Evolutionary conservation across 2,329 filamentous ascomycete genomes (phyloP).

Genomic region (Claviceps sorghi): DNA sequence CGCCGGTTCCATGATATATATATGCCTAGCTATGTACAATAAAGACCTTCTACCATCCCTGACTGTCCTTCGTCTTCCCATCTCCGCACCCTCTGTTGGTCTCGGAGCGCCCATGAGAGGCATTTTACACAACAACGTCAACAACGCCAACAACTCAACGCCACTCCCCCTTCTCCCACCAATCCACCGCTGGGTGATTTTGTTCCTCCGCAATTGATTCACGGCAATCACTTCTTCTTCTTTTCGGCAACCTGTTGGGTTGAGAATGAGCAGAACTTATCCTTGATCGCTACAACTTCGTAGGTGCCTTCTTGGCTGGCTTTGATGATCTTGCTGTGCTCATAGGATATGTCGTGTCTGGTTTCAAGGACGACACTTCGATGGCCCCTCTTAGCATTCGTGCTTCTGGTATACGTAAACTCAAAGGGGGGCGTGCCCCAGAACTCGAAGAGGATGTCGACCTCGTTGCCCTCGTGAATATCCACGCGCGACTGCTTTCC

Average conservation of each 20-base stretch:
- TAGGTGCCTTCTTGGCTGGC: constrained; percentile 93
- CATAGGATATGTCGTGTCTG: constrained; percentile 70
- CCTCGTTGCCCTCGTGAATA: constrained; percentile 91
- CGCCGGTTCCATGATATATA: constrained; percentile 10
- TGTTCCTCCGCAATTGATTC: not conserved
- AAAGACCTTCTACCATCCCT: constrained; percentile 17
- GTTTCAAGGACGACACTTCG: constrained; percentile 76
- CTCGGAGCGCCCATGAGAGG: constrained; percentile 7
- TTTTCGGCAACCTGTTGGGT: constrained; percentile 44
- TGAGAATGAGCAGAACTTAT: constrained; percentile 79
- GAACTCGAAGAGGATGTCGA: constrained; percentile 89
- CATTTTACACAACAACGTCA: constrained; percentile 3
- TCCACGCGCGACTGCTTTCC: constrained; percentile 70
- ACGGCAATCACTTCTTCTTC: constrained; percentile 18
- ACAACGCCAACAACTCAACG: not conserved
- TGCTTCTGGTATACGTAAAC: constrained; percentile 89
- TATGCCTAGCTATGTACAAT: constrained; percentile 15
- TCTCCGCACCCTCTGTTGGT: constrained; percentile 27
- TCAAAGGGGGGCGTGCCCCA: constrained; percentile 93
- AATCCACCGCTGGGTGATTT: not conserved
- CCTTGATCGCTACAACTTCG: constrained; percentile 92
- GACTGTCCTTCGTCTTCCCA: not conserved
- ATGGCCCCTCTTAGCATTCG: constrained; percentile 68
- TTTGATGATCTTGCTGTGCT: constrained; percentile 65
- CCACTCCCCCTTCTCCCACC: too few species aligned